Base-by-base conservation (phyloP, 78 protist genomes). In the Trichosphaerium sp. region DNA sequence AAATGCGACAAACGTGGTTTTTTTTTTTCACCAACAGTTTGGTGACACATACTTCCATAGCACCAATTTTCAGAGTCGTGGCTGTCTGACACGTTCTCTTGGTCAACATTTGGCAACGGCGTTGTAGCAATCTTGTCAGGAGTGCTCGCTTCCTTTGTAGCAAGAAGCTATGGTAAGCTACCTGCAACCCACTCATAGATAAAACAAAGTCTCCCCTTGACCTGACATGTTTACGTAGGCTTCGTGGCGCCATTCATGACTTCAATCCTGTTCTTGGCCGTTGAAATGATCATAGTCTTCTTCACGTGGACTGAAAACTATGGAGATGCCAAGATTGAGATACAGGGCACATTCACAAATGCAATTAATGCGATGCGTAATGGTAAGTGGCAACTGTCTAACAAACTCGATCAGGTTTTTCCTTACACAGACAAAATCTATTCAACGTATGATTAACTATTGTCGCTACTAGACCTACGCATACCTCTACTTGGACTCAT, bases 111-210 rank as follows among this genome's bases (percentile, higher is more conserved):
- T 14, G 65, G 76, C n/a, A 80, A 80, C 65, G 86, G 80, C 25
- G 8, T 93, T 2, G 74, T 75, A 18, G 98, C 98, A 8, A 80
- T 94, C 44, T 23, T 14, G 0, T 40, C 94, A 0, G 98, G 98
- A 1, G 12, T 93, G 5, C 61, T 71, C 15, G 90, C 95, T 21
- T 32, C 51, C 10, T 18, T 72, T 15, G 63, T 39, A 10, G 89
- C 80, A 2, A 68, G 47, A 26, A 1, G 21, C 37, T 86, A 71
- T 70, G 61, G 61, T 21, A 28, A n/a, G n/a, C n/a, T n/a, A n/a
- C n/a, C n/a, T n/a, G n/a, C n/a, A n/a, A n/a, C n/a, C n/a, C n/a
- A n/a, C n/a, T n/a, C n/a, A n/a, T n/a, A n/a, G n/a, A n/a, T n/a
- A n/a, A n/a, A n/a, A n/a, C n/a, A n/a, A n/a, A n/a, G n/a, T n/a